Evolutionary conservation across 176 grass and related monocot species (phyloP), one percentile per base, ranked within the genome.

Genomic region (Musa schizocarpa): DNA sequence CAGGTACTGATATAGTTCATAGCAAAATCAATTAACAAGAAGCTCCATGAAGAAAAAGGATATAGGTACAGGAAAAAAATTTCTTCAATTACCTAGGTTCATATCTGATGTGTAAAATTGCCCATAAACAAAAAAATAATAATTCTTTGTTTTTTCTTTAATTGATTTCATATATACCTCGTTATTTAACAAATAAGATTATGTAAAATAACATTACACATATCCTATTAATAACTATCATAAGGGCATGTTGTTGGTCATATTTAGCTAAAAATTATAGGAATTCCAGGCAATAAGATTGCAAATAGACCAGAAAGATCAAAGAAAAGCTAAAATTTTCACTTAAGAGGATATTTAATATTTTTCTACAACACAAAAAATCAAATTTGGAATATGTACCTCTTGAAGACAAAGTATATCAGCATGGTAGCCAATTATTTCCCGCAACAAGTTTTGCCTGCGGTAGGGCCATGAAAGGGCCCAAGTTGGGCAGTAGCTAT

Each of bases 361-460:
- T 16, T 14, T 34, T 56, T 55, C 24, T 27, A 24, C 25, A 34
- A 3, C 7, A 55, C 3, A 29, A 55, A 17, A 23, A 74, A 74
- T 1, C 4, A 54, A 57, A 16, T 25, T 74, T 16, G 13, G 62
- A 56, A 26, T 48, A 82, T 19, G 57, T 88, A 99, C 96, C 91
- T 99, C 96, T 77, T 99, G 96, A 76, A 99, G 96, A 80, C 96
- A 99, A 69, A 99, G 89, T 63, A 99, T 99, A 81, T 99, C 96
- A 53, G 96, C 91, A 84, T 92, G 96, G 72, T 99, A 99, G 24
- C 91, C 91, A 79, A 99, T 87, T 84, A 99, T 99, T 80, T 99
- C 96, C 14, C 88, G 86, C 73, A 99, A 82, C 81, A 99, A 93
- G 80, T 99, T 99, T 82, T 99, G 96, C 63, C 90, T 92, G 79